A percentile compares a stretch with the other conserved stretches of the same genome.
These are phyloP conservation scores for Crucibulum laeve DNA, from an alignment of 768 basidiomycete genomes.

Conservation along the genomic window DNA sequence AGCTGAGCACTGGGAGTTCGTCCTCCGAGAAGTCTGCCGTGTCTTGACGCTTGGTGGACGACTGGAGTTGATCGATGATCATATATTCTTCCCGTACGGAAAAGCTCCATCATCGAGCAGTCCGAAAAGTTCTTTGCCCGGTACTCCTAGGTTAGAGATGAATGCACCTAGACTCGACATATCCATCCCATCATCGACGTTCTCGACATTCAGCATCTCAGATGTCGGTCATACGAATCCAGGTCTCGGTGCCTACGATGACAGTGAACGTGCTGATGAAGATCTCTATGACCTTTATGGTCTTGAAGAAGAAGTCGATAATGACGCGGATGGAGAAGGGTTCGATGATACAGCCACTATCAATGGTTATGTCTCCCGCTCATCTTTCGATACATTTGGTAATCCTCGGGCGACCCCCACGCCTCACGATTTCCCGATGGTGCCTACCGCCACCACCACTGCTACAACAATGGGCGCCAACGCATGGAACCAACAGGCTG, in stretches of 20 bases:
- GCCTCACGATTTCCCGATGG: not conserved
- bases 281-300: slow-evolving; percentile 17
- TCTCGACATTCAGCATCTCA: slow-evolving; percentile 22
- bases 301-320: slow-evolving; percentile 23
- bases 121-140: not conserved
- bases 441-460: not conserved
- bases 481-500: slow-evolving; percentile 38
- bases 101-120: slow-evolving; percentile 14
- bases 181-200: slow-evolving; percentile 18
- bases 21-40: slow-evolving; percentile 58
- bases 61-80: slow-evolving; percentile 70
- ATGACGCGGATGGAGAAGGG: slow-evolving; percentile 21
- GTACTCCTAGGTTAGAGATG: slow-evolving; percentile 1
- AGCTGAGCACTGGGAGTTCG: slow-evolving; percentile 48
- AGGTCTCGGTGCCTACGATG: slow-evolving; percentile 18
- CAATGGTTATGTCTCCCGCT: slow-evolving; percentile 6
- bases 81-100: slow-evolving; percentile 56
- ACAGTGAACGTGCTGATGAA: slow-evolving; percentile 13
- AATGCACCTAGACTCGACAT: slow-evolving; percentile 16
- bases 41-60: slow-evolving; percentile 58
- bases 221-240: slow-evolving; percentile 14
- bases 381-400: not conserved
- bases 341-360: slow-evolving; percentile 18
- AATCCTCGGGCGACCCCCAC: not conserved
- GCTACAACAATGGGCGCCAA: not conserved